A percentile compares a stretch with the other conserved stretches of the same genome.
phyloP scores from a whole-genome alignment of 805 yeast genomes.

The Teunomyces panamensis region DNA sequence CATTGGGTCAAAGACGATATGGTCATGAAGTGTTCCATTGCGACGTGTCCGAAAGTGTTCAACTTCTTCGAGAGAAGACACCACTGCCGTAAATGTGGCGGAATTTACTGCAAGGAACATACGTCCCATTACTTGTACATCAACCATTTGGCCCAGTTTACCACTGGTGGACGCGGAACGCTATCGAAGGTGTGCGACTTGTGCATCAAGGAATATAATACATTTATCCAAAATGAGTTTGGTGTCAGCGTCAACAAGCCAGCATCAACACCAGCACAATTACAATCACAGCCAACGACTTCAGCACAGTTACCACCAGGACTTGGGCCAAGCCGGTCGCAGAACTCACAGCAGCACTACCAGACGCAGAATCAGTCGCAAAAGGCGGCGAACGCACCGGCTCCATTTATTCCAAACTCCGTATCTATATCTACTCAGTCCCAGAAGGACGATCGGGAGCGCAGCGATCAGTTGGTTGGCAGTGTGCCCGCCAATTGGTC shows the following conservation, averaged over 20 bases:
- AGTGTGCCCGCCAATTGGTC: constrained; percentile 74
- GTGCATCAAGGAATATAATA: constrained; percentile 63
- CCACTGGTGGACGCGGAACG: constrained; percentile 65
- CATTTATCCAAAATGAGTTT: constrained; percentile 41
- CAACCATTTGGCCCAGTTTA: constrained; percentile 58
- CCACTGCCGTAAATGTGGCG: constrained; percentile 85
- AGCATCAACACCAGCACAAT: no score
- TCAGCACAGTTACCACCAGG: background rate
- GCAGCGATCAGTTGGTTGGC: constrained; percentile 43
- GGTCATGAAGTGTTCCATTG: constrained; percentile 57
- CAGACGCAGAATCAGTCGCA: background rate
- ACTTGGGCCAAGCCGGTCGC: background rate
- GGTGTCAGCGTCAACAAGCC: constrained; percentile 20
- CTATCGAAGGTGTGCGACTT: constrained; percentile 67
- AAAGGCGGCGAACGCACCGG: background rate
- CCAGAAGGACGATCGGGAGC: constrained; percentile 12
- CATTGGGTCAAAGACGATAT: constrained; percentile 76
- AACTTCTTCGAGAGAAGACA: constrained; percentile 77
- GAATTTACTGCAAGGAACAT: constrained; percentile 71
- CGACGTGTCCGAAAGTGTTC: constrained; percentile 59
- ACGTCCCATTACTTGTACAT: constrained; percentile 54
- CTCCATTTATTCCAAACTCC: background rate
- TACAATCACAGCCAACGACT: background rate
- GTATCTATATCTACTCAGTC: background rate
- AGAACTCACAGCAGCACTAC: background rate